phyloP scores from a whole-genome alignment of 257 asterid species.

The Solanum sitiens region DNA sequence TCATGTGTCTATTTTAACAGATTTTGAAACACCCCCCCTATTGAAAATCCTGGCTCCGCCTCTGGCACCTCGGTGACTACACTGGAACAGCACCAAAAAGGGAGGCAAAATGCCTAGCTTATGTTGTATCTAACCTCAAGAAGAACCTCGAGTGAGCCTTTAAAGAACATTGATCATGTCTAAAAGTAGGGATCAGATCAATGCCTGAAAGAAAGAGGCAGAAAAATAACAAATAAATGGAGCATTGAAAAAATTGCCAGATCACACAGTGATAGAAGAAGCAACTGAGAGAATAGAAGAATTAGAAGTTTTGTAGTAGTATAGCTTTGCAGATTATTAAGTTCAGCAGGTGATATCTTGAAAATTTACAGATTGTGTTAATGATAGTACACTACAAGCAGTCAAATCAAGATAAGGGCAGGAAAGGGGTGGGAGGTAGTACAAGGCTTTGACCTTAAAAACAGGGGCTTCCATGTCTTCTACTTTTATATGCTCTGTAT shows the following conservation, averaged over 20 bases:
- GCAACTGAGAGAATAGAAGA: not conserved
- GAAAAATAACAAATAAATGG: not conserved
- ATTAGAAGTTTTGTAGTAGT: not conserved
- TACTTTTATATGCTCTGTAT: conserved; percentile 45
- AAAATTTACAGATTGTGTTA: not conserved
- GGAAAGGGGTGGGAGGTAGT: not conserved
- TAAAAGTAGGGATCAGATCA: not conserved
- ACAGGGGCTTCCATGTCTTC: conserved; percentile 87
- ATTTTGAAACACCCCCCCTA: no score
- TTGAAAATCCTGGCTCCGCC: no score
- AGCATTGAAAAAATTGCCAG: not conserved
- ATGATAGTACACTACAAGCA: not conserved
- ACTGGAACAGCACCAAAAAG: not conserved
- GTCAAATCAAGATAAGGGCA: not conserved
- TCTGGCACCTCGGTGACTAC: not conserved
- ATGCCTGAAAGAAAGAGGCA: not conserved
- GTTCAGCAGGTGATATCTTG: not conserved
- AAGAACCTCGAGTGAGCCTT: not conserved
- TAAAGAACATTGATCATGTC: not conserved
- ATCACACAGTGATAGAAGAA: not conserved
- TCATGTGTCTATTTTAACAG: no score
- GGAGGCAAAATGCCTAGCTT: not conserved
- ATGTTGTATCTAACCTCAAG: not conserved
- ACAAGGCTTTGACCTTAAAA: conserved; percentile 48
- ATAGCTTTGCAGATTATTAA: not conserved